Conservation (phyloP, 305 asterid genomes). For the Fraxinus ornus region DNA sequence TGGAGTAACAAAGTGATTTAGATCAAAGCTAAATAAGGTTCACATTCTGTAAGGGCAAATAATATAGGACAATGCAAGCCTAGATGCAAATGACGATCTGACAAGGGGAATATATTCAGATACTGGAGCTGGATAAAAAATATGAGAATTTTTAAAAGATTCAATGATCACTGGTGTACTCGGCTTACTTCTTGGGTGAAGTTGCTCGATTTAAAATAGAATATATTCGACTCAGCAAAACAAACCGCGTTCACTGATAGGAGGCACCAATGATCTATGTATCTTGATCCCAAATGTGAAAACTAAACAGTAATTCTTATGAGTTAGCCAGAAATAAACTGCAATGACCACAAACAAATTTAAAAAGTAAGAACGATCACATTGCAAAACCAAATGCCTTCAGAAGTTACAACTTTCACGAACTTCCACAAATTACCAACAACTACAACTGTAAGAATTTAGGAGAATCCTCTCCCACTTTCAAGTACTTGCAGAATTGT, state of each 20-base stretch:
- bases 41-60: neutral
- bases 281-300: neutral
- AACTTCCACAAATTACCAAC: neutral
- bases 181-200: neutral
- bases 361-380: neutral
- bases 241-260: neutral
- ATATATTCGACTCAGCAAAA: neutral
- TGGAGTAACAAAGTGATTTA: neutral
- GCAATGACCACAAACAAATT: neutral
- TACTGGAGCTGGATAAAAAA: neutral
- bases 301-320: neutral
- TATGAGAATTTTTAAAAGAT: neutral
- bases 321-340: neutral
- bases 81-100: neutral
- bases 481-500: neutral
- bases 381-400: neutral
- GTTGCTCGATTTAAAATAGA: neutral
- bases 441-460: neutral
- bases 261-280: neutral
- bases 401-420: neutral
- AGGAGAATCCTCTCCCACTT: constrained; percentile 6
- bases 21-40: neutral
- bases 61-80: neutral
- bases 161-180: neutral
- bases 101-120: neutral